Percentiles rank a stretch among this genome's conserved stretches.
phyloP scores from a whole-genome alignment of 768 basidiomycete species.

The Termitomyces sp. region DNA sequence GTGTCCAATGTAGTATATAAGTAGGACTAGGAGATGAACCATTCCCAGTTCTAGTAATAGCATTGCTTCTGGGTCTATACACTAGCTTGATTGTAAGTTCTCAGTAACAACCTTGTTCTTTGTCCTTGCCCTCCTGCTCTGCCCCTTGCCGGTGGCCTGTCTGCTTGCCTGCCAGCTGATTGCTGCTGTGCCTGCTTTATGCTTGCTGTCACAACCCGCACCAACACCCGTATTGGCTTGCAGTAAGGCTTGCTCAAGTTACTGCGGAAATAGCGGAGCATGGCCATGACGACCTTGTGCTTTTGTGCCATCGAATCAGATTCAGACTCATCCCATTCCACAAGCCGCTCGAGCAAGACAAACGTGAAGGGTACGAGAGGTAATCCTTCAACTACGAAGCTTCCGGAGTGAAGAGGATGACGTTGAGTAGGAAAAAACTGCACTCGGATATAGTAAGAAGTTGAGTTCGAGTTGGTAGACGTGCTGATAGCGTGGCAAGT shows the following conservation, averaged over 20 bases:
- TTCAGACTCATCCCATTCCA: constrained; percentile 6
- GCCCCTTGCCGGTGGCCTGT: too few relatives aligned
- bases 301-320: neutral
- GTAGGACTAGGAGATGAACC: too few relatives aligned
- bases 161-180: too few relatives aligned
- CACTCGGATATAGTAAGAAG: neutral
- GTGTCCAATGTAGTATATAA: too few relatives aligned
- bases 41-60: too few relatives aligned
- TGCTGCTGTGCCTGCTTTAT: too few relatives aligned
- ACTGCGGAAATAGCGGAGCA: constrained; percentile 5
- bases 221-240: constrained; percentile 6
- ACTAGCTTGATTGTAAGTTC: too few relatives aligned
- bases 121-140: too few relatives aligned
- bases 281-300: constrained; percentile 1
- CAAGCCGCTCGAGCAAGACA: constrained; percentile 5
- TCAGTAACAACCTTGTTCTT: too few relatives aligned
- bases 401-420: neutral
- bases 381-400: neutral
- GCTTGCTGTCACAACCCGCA: too few relatives aligned
- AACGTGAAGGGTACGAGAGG: constrained; percentile 8
- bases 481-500: neutral
- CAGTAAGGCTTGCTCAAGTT: constrained; percentile 5
- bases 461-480: neutral
- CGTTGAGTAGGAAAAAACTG: neutral
- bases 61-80: too few relatives aligned